phyloP scores from a whole-genome alignment of 768 basidiomycete genomes.

The Boletellus emodensis region DNA sequence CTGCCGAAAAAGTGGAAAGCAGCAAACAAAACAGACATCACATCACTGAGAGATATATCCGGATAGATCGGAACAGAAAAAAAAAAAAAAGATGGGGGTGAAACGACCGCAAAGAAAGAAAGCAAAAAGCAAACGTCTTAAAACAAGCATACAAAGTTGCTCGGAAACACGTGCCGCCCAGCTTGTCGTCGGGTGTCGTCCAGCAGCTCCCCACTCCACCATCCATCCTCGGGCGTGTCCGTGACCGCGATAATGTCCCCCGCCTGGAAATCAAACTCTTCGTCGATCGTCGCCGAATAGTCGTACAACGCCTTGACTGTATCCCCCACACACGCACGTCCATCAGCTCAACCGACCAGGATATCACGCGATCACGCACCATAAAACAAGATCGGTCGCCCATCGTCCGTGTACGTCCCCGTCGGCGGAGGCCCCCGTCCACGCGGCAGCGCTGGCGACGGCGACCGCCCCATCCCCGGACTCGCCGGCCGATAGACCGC shows the following conservation, averaged over 20 bases:
- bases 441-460: slow-evolving; percentile 44
- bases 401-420: slow-evolving; percentile 78
- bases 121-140: slow-evolving; percentile 23
- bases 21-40: neutral
- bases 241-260: slow-evolving; percentile 97
- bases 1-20: neutral
- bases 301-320: slow-evolving; percentile 88
- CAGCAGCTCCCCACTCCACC: slow-evolving; percentile 93
- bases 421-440: slow-evolving; percentile 48
- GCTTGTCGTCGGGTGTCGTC: slow-evolving; percentile 67
- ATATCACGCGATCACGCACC: slow-evolving; percentile 54
- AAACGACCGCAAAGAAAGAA: neutral
- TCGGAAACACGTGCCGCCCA: slow-evolving; percentile 80
- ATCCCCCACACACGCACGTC: no score
- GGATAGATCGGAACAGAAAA: slow-evolving; percentile 4
- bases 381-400: slow-evolving; percentile 80
- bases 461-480: slow-evolving; percentile 42
- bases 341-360: slow-evolving; percentile 2
- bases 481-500: slow-evolving; percentile 41
- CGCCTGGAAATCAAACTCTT: slow-evolving; percentile 95
- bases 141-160: slow-evolving; percentile 83
- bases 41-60: slow-evolving; percentile 4
- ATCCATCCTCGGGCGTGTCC: slow-evolving; percentile 90
- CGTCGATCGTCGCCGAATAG: slow-evolving; percentile 77
- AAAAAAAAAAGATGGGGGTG: neutral